Evolutionary conservation across 2,329 filamentous ascomycete genomes (phyloP).

Genomic region (Ascochyta rabiei): DNA sequence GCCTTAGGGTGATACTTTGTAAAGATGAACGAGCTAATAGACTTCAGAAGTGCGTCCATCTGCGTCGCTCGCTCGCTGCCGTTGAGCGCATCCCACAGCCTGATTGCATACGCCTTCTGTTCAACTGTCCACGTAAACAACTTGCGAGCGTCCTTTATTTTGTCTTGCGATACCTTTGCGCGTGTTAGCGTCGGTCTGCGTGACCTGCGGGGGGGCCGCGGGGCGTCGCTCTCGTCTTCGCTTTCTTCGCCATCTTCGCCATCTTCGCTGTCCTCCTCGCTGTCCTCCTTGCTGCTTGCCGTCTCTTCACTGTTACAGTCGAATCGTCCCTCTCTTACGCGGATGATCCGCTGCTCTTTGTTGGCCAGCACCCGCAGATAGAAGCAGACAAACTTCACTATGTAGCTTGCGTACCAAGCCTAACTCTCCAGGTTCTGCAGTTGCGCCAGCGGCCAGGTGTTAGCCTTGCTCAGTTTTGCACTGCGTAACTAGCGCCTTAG

Average conservation of each 20-base stretch:
- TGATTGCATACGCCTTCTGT: conserved; percentile 3
- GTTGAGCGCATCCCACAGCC: neutral
- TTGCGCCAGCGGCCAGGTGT: neutral
- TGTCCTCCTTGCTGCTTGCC: conserved; percentile 4
- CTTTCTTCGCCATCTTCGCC: too few relatives aligned
- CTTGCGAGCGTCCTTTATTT: conserved; percentile 16
- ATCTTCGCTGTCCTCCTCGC: too few relatives aligned
- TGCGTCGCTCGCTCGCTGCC: neutral
- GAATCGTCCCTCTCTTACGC: neutral
- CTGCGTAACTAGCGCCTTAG: neutral
- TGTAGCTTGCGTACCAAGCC: neutral
- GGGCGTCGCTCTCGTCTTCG: neutral
- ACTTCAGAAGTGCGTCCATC: neutral
- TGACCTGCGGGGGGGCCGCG: neutral
- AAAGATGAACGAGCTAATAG: neutral
- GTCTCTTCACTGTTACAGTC: neutral
- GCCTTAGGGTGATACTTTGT: neutral
- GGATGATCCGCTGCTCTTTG: neutral
- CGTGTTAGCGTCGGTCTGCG: neutral
- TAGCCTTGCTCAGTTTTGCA: neutral
- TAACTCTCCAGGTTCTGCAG: neutral
- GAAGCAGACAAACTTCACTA: neutral
- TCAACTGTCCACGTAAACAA: conserved; percentile 15
- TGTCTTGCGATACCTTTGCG: too few relatives aligned
- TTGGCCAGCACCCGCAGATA: neutral